A percentile compares a stretch with the other conserved stretches of the same genome.
phyloP scores from a whole-genome alignment of 768 basidiomycete species.

The Dacryopinax primogenitus region DNA sequence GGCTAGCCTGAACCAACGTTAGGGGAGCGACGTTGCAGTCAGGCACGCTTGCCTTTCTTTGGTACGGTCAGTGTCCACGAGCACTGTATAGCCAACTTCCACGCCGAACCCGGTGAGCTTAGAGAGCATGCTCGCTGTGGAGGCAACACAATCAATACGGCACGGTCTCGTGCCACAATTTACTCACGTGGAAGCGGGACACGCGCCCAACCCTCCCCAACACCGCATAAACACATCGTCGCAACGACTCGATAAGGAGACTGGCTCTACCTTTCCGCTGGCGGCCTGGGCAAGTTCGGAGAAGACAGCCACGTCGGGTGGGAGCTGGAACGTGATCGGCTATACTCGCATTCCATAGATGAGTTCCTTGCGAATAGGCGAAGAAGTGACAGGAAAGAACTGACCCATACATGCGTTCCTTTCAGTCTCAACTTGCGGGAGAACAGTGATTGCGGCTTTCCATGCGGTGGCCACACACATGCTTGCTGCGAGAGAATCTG shows the following conservation, averaged over 20 bases:
- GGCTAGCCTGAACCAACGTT: neutral
- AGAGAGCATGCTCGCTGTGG: neutral
- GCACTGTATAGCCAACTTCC: neutral
- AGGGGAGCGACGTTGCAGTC: neutral
- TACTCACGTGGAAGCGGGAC: neutral
- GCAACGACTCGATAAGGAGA: neutral
- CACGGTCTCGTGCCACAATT: neutral
- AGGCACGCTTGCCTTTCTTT: neutral
- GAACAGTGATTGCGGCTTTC: neutral
- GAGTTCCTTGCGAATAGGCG: neutral
- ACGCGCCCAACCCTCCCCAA: neutral
- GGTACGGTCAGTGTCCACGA: neutral
- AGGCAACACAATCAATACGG: neutral
- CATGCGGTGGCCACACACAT: neutral
- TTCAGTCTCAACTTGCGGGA: neutral
- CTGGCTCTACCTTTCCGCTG: neutral
- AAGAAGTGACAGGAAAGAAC: neutral
- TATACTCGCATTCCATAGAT: neutral
- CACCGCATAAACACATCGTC: conserved; percentile 1
- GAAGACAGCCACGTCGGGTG: neutral
- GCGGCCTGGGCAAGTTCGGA: neutral
- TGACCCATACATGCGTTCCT: neutral
- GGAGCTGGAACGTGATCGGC: conserved; percentile 1
- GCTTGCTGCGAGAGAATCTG: neutral
- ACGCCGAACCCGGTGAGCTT: neutral